phyloP scores from a whole-genome alignment of 495 filamentous ascomycete species.

The Penicillium parvum region DNA sequence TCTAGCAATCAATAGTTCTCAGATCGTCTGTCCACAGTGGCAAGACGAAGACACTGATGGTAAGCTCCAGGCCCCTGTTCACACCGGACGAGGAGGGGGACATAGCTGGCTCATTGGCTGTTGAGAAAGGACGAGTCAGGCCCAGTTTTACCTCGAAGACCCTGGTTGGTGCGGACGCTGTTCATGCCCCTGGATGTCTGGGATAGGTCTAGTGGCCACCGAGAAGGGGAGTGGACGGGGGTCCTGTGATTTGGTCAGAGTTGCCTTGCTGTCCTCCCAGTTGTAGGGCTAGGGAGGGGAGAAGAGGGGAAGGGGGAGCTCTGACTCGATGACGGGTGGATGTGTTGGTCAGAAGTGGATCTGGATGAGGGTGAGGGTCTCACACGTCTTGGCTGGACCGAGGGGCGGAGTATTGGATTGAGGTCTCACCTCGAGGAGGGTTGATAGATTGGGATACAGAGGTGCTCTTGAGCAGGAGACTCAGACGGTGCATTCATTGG shows the following conservation, averaged over 20 bases:
- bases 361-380: too few relatives aligned
- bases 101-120: not conserved
- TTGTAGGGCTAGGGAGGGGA: not conserved
- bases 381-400: too few relatives aligned
- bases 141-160: not conserved
- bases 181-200: not conserved
- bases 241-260: not conserved
- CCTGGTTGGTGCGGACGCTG: not conserved
- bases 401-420: too few relatives aligned
- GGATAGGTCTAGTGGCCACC: not conserved
- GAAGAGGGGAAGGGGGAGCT: not conserved
- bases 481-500: too few relatives aligned
- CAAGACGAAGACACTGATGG: not conserved
- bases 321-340: too few relatives aligned
- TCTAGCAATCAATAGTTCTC: not conserved
- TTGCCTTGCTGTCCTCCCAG: too few relatives aligned
- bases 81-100: not conserved
- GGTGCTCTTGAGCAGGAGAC: too few relatives aligned
- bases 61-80: not conserved
- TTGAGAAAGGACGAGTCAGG: not conserved
- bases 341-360: too few relatives aligned
- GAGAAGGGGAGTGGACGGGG: not conserved
- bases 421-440: too few relatives aligned
- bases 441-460: too few relatives aligned
- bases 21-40: not conserved